A percentile compares a stretch with the other conserved stretches of the same genome.
phyloP scores from a whole-genome alignment of 2,329 filamentous ascomycete species.

The Sarocladium oryzae region DNA sequence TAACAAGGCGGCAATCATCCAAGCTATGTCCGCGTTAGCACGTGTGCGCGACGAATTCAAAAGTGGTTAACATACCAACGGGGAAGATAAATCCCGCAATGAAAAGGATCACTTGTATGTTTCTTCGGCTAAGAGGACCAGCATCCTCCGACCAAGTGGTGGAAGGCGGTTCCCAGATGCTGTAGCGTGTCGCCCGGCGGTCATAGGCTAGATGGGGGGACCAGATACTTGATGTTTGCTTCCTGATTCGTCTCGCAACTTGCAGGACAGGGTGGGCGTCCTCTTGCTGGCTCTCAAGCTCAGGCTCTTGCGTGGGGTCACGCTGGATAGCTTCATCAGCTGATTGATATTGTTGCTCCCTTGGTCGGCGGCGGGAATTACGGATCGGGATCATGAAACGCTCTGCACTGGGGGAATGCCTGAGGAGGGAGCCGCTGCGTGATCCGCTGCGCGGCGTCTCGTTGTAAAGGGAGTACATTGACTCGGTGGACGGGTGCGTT shows the following conservation, averaged over 20 bases:
- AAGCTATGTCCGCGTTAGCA: constrained; percentile 43
- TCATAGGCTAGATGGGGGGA: constrained; percentile 67
- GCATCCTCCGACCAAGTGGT: constrained; percentile 58
- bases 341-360: constrained; percentile 23
- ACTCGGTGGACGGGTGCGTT: constrained; percentile 35
- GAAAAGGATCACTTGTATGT: constrained; percentile 70
- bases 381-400: constrained; percentile 38
- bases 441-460: constrained; percentile 33
- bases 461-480: constrained; percentile 36
- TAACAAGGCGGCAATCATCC: constrained; percentile 72
- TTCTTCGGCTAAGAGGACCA: constrained; percentile 57
- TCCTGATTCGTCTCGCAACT: constrained; percentile 27
- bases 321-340: background rate
- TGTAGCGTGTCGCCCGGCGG: constrained; percentile 49
- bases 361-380: constrained; percentile 38
- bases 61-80: constrained; percentile 44
- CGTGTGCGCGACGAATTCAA: constrained; percentile 11
- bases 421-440: constrained; percentile 34
- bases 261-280: constrained; percentile 16
- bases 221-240: constrained; percentile 58
- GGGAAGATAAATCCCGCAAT: constrained; percentile 72
- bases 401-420: constrained; percentile 44
- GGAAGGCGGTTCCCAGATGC: constrained; percentile 68
- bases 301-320: background rate
- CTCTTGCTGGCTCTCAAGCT: constrained; percentile 3